Conservation (phyloP, 768 basidiomycete species). For the Serendipita sp. region DNA sequence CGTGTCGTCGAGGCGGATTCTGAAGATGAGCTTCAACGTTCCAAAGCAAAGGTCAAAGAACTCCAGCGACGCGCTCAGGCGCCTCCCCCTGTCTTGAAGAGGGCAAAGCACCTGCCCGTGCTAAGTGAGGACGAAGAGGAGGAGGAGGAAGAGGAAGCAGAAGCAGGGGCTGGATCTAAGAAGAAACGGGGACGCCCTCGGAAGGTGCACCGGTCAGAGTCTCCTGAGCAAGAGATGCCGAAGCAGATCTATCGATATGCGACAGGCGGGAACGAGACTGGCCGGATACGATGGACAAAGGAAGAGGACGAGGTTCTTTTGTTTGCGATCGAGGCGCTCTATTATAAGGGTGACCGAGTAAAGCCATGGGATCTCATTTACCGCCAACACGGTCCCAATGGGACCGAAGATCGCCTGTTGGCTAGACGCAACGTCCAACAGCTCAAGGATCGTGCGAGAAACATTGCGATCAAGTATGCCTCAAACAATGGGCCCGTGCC, state of each 20-base stretch:
- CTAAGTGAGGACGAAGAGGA: neutral
- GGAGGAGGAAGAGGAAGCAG: neutral
- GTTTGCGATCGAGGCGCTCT: neutral
- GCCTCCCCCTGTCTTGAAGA: neutral
- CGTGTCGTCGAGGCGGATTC: neutral
- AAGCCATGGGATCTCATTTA: neutral
- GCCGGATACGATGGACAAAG: neutral
- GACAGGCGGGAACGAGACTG: neutral
- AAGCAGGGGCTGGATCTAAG: neutral
- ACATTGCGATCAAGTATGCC: neutral
- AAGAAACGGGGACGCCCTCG: slow-evolving; percentile 1
- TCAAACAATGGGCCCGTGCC: neutral
- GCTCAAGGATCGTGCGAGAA: neutral
- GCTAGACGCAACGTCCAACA: neutral
- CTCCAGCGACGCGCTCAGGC: neutral
- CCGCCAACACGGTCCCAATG: neutral
- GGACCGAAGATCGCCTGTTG: neutral
- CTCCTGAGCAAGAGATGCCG: neutral
- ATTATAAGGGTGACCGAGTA: neutral
- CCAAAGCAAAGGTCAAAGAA: neutral
- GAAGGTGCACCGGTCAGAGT: neutral
- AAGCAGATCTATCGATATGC: neutral
- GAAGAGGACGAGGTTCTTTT: neutral
- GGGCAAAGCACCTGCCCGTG: neutral
- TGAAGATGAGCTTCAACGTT: neutral